Evolutionary conservation across 192 early-diverging fungal species (phyloP).

Genomic region (Backusella mclennaniae): DNA sequence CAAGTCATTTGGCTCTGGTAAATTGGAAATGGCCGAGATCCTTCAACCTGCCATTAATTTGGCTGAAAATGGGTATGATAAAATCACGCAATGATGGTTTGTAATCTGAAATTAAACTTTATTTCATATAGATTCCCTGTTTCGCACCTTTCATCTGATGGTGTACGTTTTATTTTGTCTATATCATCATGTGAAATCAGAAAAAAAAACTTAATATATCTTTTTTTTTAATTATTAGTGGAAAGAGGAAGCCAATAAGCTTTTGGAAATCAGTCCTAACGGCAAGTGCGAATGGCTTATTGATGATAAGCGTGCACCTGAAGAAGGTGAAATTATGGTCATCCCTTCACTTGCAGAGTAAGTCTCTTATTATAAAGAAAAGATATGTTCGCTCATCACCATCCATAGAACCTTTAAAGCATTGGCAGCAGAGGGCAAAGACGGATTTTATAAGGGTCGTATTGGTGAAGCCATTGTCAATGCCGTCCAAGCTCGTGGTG

Average conservation of each 20-base stretch:
- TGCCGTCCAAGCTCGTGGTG: constrained; percentile 47
- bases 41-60: constrained; percentile 67
- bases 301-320: constrained; percentile 51
- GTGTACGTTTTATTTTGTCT: constrained; percentile 17
- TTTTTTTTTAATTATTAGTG: constrained; percentile 30
- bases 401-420: constrained; percentile 45
- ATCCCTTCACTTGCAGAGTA: constrained; percentile 54
- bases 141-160: constrained; percentile 31
- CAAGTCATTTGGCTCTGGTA: constrained; percentile 61
- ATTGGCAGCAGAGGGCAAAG: constrained; percentile 60
- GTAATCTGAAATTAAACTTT: not conserved
- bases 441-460: constrained; percentile 68
- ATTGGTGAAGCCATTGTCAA: constrained; percentile 70
- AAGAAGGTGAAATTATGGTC: constrained; percentile 59
- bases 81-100: not conserved
- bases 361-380: constrained; percentile 13
- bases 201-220: not conserved
- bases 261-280: constrained; percentile 32
- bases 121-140: constrained; percentile 22
- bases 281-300: constrained; percentile 47
- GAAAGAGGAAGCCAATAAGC: constrained; percentile 22
- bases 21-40: constrained; percentile 52
- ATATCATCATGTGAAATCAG: not conserved
- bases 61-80: constrained; percentile 63
- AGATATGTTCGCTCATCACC: not conserved